Evolutionary conservation across 306 rosid species (phyloP), one percentile per base, ranked within the genome.

Genomic region (Quercus agrifolia): DNA sequence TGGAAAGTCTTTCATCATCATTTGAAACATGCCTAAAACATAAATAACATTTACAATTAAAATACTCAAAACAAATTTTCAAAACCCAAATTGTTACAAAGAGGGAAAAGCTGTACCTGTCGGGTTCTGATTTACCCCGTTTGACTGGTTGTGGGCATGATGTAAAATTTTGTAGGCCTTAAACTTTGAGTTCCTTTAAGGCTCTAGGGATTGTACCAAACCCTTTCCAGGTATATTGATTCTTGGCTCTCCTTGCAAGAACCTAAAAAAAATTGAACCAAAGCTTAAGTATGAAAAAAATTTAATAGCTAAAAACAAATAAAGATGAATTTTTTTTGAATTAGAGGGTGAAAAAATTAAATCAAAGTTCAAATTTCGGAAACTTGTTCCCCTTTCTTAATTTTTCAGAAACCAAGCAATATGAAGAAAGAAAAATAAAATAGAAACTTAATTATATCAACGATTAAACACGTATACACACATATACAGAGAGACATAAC

Each of bases 211-310:
- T 90, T 11, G 97, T 98, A 8, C 33, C 88, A 80, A 90, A 95
- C 5, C 98, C 99, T 77, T 84, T 95, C 99, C 97, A 95, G 9
- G 87, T 81, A 56, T 95, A 95, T 41, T 95, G 99, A 80, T 95
- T 92, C 90, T 95, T 95, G 0, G 94, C 98, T 76, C 90, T 92
- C 59, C 98, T 87, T 1, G 92, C 78, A 46, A 94, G 91, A 74
- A 94, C 96, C 97, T 92, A 28, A 3, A 81, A 33, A 56, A 57
- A 69, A 33, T 15, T 20, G 83, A 49, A 13, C 6, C 55, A 59
- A 7, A 56, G 19, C 4, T 4, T 2, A 2, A 68, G 25, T 5
- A n/a, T 8, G 15, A 13, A 70, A 49, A 49, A 33, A 33, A 44
- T 8, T 0, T 2, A 44, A 20, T 17, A n/a, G 1, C 44, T 31